Evolutionary conservation across 306 rosid genomes (phyloP).

Genomic region (Cicer pinnatifidum): DNA sequence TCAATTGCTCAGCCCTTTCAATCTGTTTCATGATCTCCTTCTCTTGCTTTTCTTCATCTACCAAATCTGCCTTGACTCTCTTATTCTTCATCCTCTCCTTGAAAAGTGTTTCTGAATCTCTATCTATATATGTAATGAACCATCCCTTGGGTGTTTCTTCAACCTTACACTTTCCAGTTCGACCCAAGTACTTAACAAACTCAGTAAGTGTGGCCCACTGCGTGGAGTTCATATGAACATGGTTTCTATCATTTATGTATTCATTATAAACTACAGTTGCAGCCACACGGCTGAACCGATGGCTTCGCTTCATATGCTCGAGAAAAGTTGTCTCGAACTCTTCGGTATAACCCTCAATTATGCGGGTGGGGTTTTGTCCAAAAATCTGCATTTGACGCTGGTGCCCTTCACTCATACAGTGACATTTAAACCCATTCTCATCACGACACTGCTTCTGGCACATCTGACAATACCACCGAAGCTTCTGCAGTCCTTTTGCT

Average conservation of each 20-base stretch:
- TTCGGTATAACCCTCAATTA: slow-evolving; percentile 75
- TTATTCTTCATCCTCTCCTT: slow-evolving; percentile 75
- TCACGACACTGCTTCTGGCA: slow-evolving; percentile 95
- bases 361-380: slow-evolving; percentile 72
- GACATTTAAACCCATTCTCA: slow-evolving; percentile 91
- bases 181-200: slow-evolving; percentile 80
- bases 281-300: slow-evolving; percentile 79
- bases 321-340: slow-evolving; percentile 74
- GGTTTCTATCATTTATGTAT: slow-evolving; percentile 79
- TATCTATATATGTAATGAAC: no score
- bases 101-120: slow-evolving; percentile 73
- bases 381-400: slow-evolving; percentile 90
- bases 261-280: slow-evolving; percentile 89
- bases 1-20: slow-evolving; percentile 62
- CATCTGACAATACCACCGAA: slow-evolving; percentile 96
- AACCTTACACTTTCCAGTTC: slow-evolving; percentile 61
- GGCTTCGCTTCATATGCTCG: slow-evolving; percentile 89
- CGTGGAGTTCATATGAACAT: slow-evolving; percentile 82
- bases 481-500: slow-evolving; percentile 95
- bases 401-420: slow-evolving; percentile 89
- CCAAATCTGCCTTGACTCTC: slow-evolving; percentile 68
- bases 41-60: slow-evolving; percentile 84
- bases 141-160: no score
- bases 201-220: slow-evolving; percentile 82
- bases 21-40: slow-evolving; percentile 79